These are phyloP conservation scores for Fusarium pilosicola DNA, from an alignment of 2,329 filamentous ascomycete species.

Conservation along the genomic window DNA sequence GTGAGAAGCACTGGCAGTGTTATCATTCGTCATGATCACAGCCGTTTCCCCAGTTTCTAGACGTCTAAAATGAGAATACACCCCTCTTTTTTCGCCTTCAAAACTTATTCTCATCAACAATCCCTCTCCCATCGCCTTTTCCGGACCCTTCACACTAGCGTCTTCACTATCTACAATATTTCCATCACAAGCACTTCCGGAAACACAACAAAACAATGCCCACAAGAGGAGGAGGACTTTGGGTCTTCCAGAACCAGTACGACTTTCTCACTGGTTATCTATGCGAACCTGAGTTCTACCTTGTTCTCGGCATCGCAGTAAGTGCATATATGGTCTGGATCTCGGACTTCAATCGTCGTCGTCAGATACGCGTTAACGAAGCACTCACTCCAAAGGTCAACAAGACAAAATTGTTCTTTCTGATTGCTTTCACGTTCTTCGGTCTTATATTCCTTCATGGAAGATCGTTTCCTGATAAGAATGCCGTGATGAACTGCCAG, in stretches of 20 bases:
- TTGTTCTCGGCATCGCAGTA: background rate
- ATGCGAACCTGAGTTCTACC: background rate
- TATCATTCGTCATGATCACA: background rate
- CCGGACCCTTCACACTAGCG: fast-evolving
- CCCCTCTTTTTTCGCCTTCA: background rate
- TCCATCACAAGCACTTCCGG: background rate
- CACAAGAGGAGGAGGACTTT: background rate
- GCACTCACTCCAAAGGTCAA: background rate
- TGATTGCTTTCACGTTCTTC: background rate
- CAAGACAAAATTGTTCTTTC: background rate
- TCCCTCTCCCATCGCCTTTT: background rate
- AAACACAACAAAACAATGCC: background rate
- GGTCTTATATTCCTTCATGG: background rate
- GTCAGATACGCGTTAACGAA: background rate
- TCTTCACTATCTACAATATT: background rate
- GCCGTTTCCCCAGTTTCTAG: background rate
- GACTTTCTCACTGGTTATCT: background rate
- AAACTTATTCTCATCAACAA: fast-evolving
- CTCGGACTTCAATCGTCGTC: fast-evolving
- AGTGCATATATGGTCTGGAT: background rate
- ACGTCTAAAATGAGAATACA: background rate
- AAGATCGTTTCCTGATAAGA: background rate
- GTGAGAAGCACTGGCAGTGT: background rate
- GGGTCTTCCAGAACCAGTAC: background rate
- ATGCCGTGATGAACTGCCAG: background rate